Evolutionary conservation across 2,329 filamentous ascomycete genomes (phyloP).

Genomic region (Juglanconis sp.): DNA sequence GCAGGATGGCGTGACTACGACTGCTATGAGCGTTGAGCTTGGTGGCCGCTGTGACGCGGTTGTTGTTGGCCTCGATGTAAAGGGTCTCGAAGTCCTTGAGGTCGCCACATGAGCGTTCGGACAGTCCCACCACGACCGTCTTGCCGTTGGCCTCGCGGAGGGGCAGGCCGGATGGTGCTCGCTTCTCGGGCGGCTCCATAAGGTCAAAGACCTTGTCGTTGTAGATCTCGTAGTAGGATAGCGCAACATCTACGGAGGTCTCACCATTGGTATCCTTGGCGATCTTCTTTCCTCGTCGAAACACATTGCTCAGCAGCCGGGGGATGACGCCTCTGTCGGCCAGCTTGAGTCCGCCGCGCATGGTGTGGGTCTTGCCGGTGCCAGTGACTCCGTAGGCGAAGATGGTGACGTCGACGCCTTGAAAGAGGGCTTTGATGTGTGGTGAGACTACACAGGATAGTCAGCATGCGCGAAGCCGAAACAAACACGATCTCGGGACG

Average conservation of each 20-base stretch:
- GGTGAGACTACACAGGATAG: conserved; percentile 64
- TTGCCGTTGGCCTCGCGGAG: conserved; percentile 83
- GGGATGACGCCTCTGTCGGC: conserved; percentile 87
- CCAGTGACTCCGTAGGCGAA: conserved; percentile 94
- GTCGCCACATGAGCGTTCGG: conserved; percentile 76
- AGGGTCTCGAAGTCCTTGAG: conserved; percentile 86
- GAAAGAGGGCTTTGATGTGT: conserved; percentile 87
- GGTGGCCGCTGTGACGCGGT: conserved; percentile 83
- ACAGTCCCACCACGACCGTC: conserved; percentile 81
- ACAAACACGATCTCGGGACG: background rate
- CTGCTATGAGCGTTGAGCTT: conserved; percentile 92
- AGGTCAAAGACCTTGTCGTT: conserved; percentile 94
- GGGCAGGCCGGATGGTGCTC: conserved; percentile 74
- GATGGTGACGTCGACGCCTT: conserved; percentile 81
- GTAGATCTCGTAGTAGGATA: conserved; percentile 96
- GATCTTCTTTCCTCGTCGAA: conserved; percentile 79
- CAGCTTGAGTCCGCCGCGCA: conserved; percentile 85
- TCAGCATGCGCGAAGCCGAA: conserved; percentile 16
- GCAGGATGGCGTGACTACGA: conserved; percentile 84
- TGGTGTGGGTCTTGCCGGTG: conserved; percentile 93
- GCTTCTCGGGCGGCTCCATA: conserved; percentile 83
- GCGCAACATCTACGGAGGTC: conserved; percentile 67
- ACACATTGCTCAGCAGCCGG: conserved; percentile 78
- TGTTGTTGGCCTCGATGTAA: conserved; percentile 89
- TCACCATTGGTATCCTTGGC: conserved; percentile 71